Conservation (phyloP, 345 rosid species). For the Lenwebbia sp. region DNA sequence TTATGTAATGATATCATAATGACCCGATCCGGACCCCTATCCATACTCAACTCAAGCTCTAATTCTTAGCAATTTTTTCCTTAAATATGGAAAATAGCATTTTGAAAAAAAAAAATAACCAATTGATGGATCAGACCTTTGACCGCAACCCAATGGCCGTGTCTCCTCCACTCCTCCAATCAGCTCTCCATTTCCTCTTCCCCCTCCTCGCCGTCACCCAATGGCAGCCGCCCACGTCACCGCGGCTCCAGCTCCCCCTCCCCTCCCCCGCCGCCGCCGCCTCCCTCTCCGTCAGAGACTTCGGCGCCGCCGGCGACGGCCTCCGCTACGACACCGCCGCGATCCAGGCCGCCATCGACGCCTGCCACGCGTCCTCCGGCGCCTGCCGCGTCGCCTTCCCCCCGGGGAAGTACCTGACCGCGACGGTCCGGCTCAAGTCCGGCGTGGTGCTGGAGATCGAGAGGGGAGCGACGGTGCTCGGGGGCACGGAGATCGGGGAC, state of each 20-base stretch:
- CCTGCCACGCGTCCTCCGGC: constrained; percentile 28
- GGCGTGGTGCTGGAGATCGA: constrained; percentile 50
- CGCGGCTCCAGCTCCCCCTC: neutral
- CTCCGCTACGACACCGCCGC: constrained; percentile 54
- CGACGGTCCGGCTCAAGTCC: constrained; percentile 63
- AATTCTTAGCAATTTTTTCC: neutral
- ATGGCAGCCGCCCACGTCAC: neutral
- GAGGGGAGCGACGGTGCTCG: constrained; percentile 51
- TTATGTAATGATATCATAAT: neutral
- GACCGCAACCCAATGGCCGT: neutral
- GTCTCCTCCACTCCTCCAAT: neutral
- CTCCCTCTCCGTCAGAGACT: constrained; percentile 41
- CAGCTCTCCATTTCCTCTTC: neutral
- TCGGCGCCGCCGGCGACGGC: constrained; percentile 86
- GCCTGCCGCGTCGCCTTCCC: constrained; percentile 66
- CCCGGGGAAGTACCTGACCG: constrained; percentile 61
- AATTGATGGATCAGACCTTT: neutral
- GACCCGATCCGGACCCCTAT: fast-evolving
- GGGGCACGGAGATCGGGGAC: constrained; percentile 57
- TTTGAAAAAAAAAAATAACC: neutral
- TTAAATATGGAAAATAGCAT: neutral
- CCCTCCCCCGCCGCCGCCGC: constrained; percentile 4
- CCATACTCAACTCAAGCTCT: fast-evolving
- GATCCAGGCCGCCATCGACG: constrained; percentile 68
- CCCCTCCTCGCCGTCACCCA: neutral